Conservation (phyloP, 179 eudicot species). For the Dionaea muscipula region DNA sequence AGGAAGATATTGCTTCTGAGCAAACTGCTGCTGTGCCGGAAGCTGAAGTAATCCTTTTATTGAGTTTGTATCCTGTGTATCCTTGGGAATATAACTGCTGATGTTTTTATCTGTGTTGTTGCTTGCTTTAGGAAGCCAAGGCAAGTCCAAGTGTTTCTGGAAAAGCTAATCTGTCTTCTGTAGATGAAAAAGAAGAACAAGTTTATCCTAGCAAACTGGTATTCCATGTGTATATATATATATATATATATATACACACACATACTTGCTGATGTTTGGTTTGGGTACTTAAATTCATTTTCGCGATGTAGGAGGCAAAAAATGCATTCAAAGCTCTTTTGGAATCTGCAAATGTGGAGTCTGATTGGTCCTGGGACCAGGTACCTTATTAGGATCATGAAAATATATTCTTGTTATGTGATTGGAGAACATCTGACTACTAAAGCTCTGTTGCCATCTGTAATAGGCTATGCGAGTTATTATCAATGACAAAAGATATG, state of each 20-base stretch:
- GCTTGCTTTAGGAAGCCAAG: conserved; percentile 39
- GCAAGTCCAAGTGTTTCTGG: conserved; percentile 25
- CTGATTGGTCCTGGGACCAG: conserved; percentile 99
- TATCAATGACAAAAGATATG: conserved; percentile 83
- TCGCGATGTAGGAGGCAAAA: conserved; percentile 62
- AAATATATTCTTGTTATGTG: not conserved
- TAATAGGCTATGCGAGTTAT: conserved; percentile 78
- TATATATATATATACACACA: too few relatives aligned
- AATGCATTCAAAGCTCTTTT: conserved; percentile 71
- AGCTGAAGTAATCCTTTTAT: conserved; percentile 34
- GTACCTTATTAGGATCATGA: conserved; percentile 18
- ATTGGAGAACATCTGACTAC: not conserved
- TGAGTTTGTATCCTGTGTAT: not conserved
- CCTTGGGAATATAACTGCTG: conserved; percentile 4
- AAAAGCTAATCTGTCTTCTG: conserved; percentile 23
- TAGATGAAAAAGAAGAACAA: conserved; percentile 43
- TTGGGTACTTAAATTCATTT: not conserved
- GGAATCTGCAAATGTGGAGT: conserved; percentile 67
- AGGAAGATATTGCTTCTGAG: conserved; percentile 29
- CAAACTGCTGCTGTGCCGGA: conserved; percentile 24
- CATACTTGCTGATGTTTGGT: too few relatives aligned
- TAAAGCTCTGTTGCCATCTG: conserved; percentile 6
- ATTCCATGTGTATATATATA: conserved; percentile 1
- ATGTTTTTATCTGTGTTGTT: conserved; percentile 8
- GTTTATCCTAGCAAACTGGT: conserved; percentile 78